Evolutionary conservation across 352 stramenopile species (phyloP).

Genomic region (Pythium dissimile): DNA sequence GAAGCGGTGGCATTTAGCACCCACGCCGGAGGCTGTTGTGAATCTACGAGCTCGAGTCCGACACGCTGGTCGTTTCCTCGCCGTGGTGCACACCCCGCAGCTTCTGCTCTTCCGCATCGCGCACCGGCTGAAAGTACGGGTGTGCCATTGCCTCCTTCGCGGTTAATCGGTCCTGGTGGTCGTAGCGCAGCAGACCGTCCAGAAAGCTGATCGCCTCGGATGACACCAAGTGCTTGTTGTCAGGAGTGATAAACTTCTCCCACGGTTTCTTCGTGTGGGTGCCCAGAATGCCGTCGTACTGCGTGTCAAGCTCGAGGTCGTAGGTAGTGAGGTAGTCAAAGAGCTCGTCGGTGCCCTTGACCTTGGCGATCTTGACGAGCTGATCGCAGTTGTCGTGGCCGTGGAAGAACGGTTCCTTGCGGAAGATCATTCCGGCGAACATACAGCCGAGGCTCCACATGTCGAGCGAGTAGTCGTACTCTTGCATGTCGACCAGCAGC

Average conservation of each 20-base stretch:
- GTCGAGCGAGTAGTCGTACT: constrained; percentile 99
- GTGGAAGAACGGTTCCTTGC: constrained; percentile 99
- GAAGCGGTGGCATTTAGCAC: no score
- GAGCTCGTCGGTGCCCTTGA: constrained; percentile 97
- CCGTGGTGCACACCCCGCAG: constrained; percentile 47
- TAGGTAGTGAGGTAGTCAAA: constrained; percentile 99
- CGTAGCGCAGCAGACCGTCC: constrained; percentile 82
- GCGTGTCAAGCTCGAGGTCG: constrained; percentile 97
- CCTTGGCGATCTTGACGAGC: constrained; percentile 98
- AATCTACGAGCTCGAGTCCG: constrained; percentile 67
- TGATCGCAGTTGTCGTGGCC: constrained; percentile 99
- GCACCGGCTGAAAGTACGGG: constrained; percentile 96
- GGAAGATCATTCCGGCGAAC: constrained; percentile 99
- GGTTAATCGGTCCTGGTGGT: constrained; percentile 97
- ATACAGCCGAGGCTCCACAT: constrained; percentile 99
- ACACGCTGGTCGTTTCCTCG: constrained; percentile 73
- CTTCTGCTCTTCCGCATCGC: constrained; percentile 73
- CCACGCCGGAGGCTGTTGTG: no score
- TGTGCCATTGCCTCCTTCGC: constrained; percentile 98
- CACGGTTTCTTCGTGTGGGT: constrained; percentile 98
- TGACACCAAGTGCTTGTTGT: constrained; percentile 97
- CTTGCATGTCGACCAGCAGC: constrained; percentile 98
- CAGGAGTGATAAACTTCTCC: constrained; percentile 97
- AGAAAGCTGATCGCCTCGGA: constrained; percentile 96
- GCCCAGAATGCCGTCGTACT: constrained; percentile 98